These are phyloP conservation scores for Miscanthus lutarioriparius DNA, from an alignment of 176 grass and related monocot genomes.

Conservation along the genomic window DNA sequence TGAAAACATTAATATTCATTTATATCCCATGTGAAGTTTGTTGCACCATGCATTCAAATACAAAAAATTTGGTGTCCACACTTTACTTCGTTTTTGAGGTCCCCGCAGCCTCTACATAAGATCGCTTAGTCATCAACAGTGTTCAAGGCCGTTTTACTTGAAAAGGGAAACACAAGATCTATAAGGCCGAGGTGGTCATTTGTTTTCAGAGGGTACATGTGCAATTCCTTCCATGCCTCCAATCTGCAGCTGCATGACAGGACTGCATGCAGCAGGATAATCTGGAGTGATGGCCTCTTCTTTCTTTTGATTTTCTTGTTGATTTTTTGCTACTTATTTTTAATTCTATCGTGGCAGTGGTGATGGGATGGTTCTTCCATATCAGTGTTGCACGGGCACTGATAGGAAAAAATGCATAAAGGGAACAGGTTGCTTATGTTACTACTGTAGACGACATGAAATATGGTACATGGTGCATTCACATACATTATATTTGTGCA, in stretches of 20 bases:
- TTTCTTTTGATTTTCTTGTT: conserved; percentile 19
- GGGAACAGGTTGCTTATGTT: conserved; percentile 37
- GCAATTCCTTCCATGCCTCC: conserved; percentile 46
- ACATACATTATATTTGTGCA: conserved; percentile 47
- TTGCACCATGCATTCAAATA: not conserved
- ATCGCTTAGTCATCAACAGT: not conserved
- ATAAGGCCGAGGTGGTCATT: not conserved
- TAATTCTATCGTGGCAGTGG: conserved; percentile 22
- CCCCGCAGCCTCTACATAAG: not conserved
- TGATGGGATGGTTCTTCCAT: conserved; percentile 42
- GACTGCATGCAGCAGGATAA: conserved; percentile 41
- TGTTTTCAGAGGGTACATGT: conserved; percentile 13
- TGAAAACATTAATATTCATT: not conserved
- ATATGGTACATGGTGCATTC: conserved; percentile 39
- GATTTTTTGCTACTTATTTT: not conserved
- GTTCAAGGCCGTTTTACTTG: not conserved
- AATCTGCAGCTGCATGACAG: conserved; percentile 39
- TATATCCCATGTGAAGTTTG: not conserved
- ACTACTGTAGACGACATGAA: conserved; percentile 58
- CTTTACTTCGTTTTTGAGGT: not conserved
- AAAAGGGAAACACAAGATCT: not conserved
- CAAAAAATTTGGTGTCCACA: not conserved
- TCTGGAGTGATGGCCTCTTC: conserved; percentile 39
- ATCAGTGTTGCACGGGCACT: conserved; percentile 38
- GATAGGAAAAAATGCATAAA: conserved; percentile 42